phyloP scores from a whole-genome alignment of 345 rosid species.

The Syzygium grande region DNA sequence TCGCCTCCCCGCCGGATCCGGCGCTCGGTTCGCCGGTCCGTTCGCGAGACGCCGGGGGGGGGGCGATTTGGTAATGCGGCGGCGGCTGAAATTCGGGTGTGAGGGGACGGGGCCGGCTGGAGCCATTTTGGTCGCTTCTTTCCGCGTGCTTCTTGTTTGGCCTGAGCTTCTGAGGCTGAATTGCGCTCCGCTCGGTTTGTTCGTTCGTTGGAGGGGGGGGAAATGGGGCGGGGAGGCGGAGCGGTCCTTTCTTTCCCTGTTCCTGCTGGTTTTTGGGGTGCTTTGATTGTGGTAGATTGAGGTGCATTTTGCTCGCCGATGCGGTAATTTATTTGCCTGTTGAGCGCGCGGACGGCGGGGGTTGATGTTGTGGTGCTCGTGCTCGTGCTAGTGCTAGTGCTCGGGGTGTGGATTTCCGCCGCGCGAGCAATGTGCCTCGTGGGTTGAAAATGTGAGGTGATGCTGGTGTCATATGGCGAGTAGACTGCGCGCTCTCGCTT shows the following conservation, averaged over 20 bases:
- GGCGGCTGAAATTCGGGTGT: not conserved
- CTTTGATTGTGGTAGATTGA: not conserved
- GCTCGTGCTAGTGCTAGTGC: not conserved
- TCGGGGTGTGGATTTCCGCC: not conserved
- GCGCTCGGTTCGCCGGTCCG: not conserved
- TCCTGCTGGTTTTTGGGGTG: not conserved
- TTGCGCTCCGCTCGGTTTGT: not conserved
- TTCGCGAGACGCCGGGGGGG: not conserved
- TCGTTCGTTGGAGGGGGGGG: not conserved
- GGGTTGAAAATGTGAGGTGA: not conserved
- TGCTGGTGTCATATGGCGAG: not conserved
- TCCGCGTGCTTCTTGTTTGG: not conserved
- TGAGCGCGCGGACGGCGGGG: no score
- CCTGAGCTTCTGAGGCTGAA: not conserved
- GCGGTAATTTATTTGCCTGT: not conserved
- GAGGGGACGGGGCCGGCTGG: not conserved
- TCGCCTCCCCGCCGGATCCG: not conserved
- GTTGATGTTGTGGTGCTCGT: no score
- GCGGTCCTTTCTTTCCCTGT: accelerated
- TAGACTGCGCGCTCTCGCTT: not conserved
- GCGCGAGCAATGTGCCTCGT: not conserved
- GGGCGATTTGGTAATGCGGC: not conserved
- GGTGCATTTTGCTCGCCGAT: not conserved
- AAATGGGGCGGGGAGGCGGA: not conserved
- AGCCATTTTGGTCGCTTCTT: not conserved